A percentile compares a stretch with the other conserved stretches of the same genome.
phyloP scores from a whole-genome alignment of 179 eudicot species.

The Carnegiea gigantea region DNA sequence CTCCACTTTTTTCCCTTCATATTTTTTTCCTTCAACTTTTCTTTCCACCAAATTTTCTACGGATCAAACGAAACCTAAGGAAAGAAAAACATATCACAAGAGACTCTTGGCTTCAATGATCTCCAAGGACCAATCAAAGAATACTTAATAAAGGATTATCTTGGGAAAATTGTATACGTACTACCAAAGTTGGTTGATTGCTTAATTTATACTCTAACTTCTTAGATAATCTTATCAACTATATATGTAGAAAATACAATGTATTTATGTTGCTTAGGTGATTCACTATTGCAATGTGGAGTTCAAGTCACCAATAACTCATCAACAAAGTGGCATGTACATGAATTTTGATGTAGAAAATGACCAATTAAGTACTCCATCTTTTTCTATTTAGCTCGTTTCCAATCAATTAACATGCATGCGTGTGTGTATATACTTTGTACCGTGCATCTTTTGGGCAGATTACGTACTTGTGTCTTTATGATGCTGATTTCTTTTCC shows the following conservation, averaged over 20 bases:
- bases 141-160: constrained; percentile 12
- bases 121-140: not conserved
- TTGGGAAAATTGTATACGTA: not conserved
- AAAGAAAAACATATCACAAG: not conserved
- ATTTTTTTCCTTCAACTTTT: too few species aligned
- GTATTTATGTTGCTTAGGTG: constrained; percentile 6
- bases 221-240: constrained; percentile 24
- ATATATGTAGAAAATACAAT: not conserved
- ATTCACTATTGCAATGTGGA: constrained; percentile 31
- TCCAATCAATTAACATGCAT: constrained; percentile 9
- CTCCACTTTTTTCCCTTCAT: too few species aligned
- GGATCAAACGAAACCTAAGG: too few species aligned
- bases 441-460: constrained; percentile 19
- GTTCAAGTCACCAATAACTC: constrained; percentile 29
- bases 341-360: constrained; percentile 5
- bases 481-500: not conserved
- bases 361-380: not conserved
- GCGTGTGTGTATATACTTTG: not conserved
- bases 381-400: not conserved
- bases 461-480: constrained; percentile 15
- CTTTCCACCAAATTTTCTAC: too few species aligned
- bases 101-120: constrained; percentile 10
- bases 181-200: constrained; percentile 18
- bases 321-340: constrained; percentile 15
- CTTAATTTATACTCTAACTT: constrained; percentile 26